These are phyloP conservation scores for Euphrasia arctica DNA, from an alignment of 305 asterid genomes.

Conservation along the genomic window DNA sequence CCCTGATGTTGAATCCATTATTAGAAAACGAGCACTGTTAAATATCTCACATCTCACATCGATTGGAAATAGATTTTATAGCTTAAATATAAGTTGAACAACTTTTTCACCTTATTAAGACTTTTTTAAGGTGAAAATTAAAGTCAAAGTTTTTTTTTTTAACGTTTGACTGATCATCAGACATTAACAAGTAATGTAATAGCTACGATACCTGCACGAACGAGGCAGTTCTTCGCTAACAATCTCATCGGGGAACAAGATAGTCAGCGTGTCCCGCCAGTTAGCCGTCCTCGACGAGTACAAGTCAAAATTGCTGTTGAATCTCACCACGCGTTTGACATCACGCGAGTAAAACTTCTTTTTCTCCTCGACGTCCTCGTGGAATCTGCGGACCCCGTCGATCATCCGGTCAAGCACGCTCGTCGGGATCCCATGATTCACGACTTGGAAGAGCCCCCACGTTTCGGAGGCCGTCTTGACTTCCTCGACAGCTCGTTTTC, in stretches of 20 bases:
- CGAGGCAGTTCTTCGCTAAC: conserved; percentile 25
- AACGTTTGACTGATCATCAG: too few relatives aligned
- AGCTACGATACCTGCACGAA: conserved; percentile 28
- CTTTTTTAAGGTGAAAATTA: too few relatives aligned
- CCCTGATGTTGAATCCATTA: conserved; percentile 10
- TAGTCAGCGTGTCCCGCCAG: conserved; percentile 35
- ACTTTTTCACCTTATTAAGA: too few relatives aligned
- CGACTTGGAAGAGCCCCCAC: conserved; percentile 44
- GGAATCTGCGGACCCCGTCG: conserved; percentile 17
- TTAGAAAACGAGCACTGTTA: too few relatives aligned
- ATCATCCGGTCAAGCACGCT: conserved; percentile 31
- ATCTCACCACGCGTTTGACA: conserved; percentile 17
- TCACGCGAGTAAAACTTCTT: conserved; percentile 33
- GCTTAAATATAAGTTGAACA: too few relatives aligned
- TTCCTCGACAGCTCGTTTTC: conserved; percentile 27
- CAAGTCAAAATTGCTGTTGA: conserved; percentile 24
- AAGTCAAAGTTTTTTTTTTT: too few relatives aligned
- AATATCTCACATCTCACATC: too few relatives aligned
- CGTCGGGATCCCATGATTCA: conserved; percentile 37
- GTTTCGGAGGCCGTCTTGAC: conserved; percentile 36
- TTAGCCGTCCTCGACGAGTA: conserved; percentile 29
- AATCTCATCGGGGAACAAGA: conserved; percentile 18
- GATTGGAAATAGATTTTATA: too few relatives aligned
- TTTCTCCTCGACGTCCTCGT: conserved; percentile 35
- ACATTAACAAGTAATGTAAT: too few relatives aligned